Conservation (phyloP, 2,329 filamentous ascomycete genomes). For the Neospermospora avenae region DNA sequence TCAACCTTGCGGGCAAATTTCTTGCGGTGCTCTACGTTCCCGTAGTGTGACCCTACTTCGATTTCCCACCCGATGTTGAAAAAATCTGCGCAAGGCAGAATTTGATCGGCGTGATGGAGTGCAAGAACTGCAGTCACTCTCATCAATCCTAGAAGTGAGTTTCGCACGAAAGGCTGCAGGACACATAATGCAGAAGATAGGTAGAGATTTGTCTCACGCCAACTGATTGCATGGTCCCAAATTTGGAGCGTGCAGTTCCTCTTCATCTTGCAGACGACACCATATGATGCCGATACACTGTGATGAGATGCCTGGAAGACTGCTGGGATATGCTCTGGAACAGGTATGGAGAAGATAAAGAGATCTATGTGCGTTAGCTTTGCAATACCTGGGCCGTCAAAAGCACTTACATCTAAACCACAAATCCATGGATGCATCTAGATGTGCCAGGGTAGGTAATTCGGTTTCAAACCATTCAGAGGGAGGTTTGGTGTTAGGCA, state of each 20-base stretch:
- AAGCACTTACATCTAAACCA: slow-evolving; percentile 39
- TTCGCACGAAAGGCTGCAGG: slow-evolving; percentile 30
- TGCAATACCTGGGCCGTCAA: background rate
- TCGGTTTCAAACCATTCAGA: slow-evolving; percentile 46
- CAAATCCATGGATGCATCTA: slow-evolving; percentile 44
- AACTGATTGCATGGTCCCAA: slow-evolving; percentile 62
- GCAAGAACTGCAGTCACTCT: slow-evolving; percentile 26
- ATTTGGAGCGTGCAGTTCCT: slow-evolving; percentile 57
- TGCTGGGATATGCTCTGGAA: slow-evolving; percentile 43
- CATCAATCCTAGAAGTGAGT: slow-evolving; percentile 30
- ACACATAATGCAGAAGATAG: slow-evolving; percentile 31
- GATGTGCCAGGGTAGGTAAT: slow-evolving; percentile 43
- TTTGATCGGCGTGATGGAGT: slow-evolving; percentile 54
- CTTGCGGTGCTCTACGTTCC: slow-evolving; percentile 53
- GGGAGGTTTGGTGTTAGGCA: slow-evolving; percentile 30
- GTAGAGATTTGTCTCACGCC: slow-evolving; percentile 45
- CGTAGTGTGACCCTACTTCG: slow-evolving; percentile 57
- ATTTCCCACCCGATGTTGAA: slow-evolving; percentile 64
- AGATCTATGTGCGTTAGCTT: slow-evolving; percentile 22
- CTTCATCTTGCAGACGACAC: slow-evolving; percentile 60
- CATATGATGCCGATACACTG: slow-evolving; percentile 57
- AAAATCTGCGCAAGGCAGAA: slow-evolving; percentile 55
- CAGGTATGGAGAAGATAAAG: slow-evolving; percentile 46
- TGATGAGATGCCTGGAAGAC: slow-evolving; percentile 63
- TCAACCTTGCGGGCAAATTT: slow-evolving; percentile 54